A percentile compares a stretch with the other conserved stretches of the same genome.
These are phyloP conservation scores for Verticillium nonalfalfae DNA, from an alignment of 2,329 filamentous ascomycete species.

Conservation along the genomic window DNA sequence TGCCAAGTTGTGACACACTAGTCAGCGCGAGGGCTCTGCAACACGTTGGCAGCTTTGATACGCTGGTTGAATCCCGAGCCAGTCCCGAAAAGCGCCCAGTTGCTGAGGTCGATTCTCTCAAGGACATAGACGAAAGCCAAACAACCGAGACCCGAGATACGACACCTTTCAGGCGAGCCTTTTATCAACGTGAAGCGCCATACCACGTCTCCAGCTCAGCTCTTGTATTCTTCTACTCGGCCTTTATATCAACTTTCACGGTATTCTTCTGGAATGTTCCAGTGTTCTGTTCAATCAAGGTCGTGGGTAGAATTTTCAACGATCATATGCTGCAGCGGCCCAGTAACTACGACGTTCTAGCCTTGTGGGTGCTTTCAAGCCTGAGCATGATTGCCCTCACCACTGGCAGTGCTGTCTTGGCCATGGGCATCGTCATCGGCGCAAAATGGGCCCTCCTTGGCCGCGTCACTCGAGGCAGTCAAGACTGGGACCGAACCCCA, in stretches of 20 bases:
- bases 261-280: slow-evolving; percentile 45
- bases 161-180: slow-evolving; percentile 48
- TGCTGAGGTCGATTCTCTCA: slow-evolving; percentile 2
- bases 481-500: slow-evolving; percentile 49
- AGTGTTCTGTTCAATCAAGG: slow-evolving; percentile 39
- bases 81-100: background rate
- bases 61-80: slow-evolving; percentile 11
- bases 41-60: slow-evolving; percentile 18
- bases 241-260: slow-evolving; percentile 35
- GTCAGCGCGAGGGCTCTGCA: slow-evolving; percentile 10
- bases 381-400: slow-evolving; percentile 33
- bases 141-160: slow-evolving; percentile 11
- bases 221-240: slow-evolving; percentile 43
- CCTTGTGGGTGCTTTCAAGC: slow-evolving; percentile 32
- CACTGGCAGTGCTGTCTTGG: slow-evolving; percentile 32
- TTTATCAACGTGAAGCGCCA: slow-evolving; percentile 43
- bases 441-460: slow-evolving; percentile 48
- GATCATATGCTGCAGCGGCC: slow-evolving; percentile 14
- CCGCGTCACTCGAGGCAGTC: slow-evolving; percentile 41
- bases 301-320: slow-evolving; percentile 27
- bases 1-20: slow-evolving; percentile 6
- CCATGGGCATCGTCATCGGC: slow-evolving; percentile 33
- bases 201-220: slow-evolving; percentile 42
- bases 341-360: slow-evolving; percentile 20
- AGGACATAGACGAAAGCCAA: background rate